Conservation (phyloP, 2,329 filamentous ascomycete genomes). For the Trichoderma endophyticum region DNA sequence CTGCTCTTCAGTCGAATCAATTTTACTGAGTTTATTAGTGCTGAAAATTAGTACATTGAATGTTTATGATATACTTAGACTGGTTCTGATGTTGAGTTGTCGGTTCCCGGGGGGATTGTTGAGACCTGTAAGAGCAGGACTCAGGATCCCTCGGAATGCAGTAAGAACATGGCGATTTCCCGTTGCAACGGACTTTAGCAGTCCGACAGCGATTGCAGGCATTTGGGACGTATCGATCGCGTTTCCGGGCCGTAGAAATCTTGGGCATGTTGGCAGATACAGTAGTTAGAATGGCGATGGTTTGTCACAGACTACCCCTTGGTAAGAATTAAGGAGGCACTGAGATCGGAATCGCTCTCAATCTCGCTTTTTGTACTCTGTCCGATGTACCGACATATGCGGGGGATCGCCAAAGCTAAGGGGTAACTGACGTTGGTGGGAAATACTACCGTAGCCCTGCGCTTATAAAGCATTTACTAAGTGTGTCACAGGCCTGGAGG, state of each 20-base stretch:
- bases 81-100: background rate
- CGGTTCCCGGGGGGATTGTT: background rate
- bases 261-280: background rate
- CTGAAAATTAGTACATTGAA: background rate
- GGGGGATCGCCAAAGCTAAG: background rate
- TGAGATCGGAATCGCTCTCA: background rate
- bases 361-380: background rate
- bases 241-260: background rate
- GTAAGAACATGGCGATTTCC: background rate
- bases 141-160: background rate
- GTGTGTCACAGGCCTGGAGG: too few relatives aligned
- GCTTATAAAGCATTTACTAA: too few relatives aligned
- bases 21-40: background rate
- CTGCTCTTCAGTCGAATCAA: background rate
- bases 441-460: too few relatives aligned
- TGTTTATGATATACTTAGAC: background rate
- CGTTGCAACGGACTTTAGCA: background rate
- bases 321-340: background rate
- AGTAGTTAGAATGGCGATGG: background rate
- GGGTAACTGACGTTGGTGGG: background rate
- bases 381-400: background rate
- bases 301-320: background rate
- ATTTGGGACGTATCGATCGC: background rate
- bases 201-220: background rate
- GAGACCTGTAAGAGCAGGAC: background rate